Base-by-base conservation (phyloP, 495 filamentous ascomycete genomes). In the Hypoxylon cercidicola region DNA sequence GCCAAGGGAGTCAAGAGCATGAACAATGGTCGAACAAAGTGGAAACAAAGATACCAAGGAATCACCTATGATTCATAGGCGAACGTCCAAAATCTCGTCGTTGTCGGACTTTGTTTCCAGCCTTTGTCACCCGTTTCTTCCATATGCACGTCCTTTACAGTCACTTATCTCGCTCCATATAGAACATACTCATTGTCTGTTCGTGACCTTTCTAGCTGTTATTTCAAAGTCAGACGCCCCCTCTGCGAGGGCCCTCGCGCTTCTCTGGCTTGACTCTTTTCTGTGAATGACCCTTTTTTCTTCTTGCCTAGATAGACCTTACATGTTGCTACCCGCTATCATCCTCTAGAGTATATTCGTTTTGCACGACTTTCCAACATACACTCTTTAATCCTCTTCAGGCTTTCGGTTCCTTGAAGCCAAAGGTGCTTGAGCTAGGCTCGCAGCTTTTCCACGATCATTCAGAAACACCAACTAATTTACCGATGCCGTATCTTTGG, bases 41-140 rank as follows among this genome's bases (percentile, higher is more conserved):
- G 65, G 61, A 69, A 66, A 66, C 68, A 69, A 71, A 69, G 59
- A 52, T 49, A 44, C 50, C 52, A 62, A 60, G 58, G 55, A 56
- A 53, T 52, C 53, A 51, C 20, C 6, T 16, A 18, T 61, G 55
- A 66, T 64, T 53, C 61, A 58, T 57, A 55, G 37, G 40, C 15
- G 23, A 52, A 44, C 41, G 41, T 50, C 25, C n/a, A 25, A 23
- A 56, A 35, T 44, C 37, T 47, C 21, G 25, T 32, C 46, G 62
- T 52, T 34, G 35, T 54, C 58, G 19, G 3, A 28, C 25, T 28
- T 7, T 28, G 3, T 28, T 28, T 52, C 52, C 11, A 53, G 35
- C 43, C 50, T 64, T 60, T 56, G 46, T 60, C 32, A 30, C 32
- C 49, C 32, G 16, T 59, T 44, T 37, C 35, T 41, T 48, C 43